Percentiles rank a stretch among this genome's conserved stretches.
Conservation (phyloP, 805 yeast species). For the Wickerhamiella allomyrinae region DNA sequence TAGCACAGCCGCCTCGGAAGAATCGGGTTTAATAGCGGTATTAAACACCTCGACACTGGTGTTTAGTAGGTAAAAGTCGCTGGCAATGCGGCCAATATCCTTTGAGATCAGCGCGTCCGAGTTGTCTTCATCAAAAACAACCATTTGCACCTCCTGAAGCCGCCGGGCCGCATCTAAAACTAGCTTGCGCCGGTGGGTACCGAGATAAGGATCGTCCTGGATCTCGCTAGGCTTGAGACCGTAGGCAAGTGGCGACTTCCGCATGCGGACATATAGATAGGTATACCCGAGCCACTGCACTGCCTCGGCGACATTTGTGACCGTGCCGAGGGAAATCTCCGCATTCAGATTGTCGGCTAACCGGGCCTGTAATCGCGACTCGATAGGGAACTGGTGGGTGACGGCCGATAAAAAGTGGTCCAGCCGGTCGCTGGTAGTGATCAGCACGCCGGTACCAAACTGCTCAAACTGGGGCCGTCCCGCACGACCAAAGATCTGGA, state of each 20-base stretch:
- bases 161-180: constrained; percentile 66
- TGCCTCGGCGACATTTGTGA: constrained; percentile 87
- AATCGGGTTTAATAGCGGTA: constrained; percentile 64
- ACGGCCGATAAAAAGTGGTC: constrained; percentile 81
- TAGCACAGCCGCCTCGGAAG: constrained; percentile 83
- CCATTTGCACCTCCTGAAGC: constrained; percentile 82
- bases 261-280: constrained; percentile 85
- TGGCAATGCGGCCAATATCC: constrained; percentile 86
- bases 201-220: constrained; percentile 66
- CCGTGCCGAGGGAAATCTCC: constrained; percentile 89
- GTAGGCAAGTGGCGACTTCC: constrained; percentile 81
- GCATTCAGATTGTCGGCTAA: constrained; percentile 90
- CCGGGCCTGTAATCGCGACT: constrained; percentile 62
- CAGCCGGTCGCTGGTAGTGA: constrained; percentile 67
- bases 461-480: constrained; percentile 96
- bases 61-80: constrained; percentile 78
- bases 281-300: constrained; percentile 98
- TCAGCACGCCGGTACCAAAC: constrained; percentile 81
- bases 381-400: constrained; percentile 93
- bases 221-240: constrained; percentile 83
- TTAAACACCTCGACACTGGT: constrained; percentile 83
- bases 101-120: constrained; percentile 59
- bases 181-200: constrained; percentile 60
- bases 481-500: constrained; percentile 97
- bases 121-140: constrained; percentile 62